Conservation (phyloP, 2,329 filamentous ascomycete genomes). For the Lachnellula occidentalis region DNA sequence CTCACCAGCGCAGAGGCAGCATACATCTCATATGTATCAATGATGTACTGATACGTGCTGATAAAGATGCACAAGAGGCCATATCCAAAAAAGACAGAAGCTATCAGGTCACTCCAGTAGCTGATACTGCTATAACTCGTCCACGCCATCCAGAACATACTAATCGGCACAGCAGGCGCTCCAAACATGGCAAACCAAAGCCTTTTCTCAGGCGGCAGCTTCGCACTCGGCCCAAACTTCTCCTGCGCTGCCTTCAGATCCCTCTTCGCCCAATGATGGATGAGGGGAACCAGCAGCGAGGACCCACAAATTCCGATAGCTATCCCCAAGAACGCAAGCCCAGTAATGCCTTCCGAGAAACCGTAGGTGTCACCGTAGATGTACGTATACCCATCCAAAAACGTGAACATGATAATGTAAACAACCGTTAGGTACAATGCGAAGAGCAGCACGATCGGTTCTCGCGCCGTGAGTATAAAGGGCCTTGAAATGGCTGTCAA, state of each 20-base stretch:
- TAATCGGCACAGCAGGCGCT: constrained; percentile 13
- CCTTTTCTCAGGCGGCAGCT: constrained; percentile 23
- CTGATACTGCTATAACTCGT: constrained; percentile 28
- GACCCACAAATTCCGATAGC: constrained; percentile 34
- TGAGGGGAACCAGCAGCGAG: constrained; percentile 30
- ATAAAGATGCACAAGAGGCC: constrained; percentile 37
- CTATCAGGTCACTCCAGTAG: constrained; percentile 39
- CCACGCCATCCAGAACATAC: constrained; percentile 20
- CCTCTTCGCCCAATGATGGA: constrained; percentile 29
- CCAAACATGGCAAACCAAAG: constrained; percentile 18
- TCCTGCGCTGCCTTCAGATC: constrained; percentile 8
- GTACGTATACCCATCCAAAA: constrained; percentile 18
- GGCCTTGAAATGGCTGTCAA: constrained; percentile 10
- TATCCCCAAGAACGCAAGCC: constrained; percentile 39
- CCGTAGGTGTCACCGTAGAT: constrained; percentile 18
- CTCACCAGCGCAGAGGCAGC: constrained; percentile 33
- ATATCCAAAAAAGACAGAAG: constrained; percentile 36
- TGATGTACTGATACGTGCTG: constrained; percentile 41
- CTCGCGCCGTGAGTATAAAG: constrained; percentile 11
- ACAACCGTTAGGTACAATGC: constrained; percentile 16
- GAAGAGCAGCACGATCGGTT: constrained; percentile 18
- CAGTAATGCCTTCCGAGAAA: constrained; percentile 36
- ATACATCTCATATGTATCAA: constrained; percentile 34
- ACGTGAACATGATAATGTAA: constrained; percentile 20
- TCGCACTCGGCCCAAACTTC: constrained; percentile 5